Percentiles rank a stretch among this genome's conserved stretches.
phyloP scores from a whole-genome alignment of 306 rosid genomes.

The Senna siamea region DNA sequence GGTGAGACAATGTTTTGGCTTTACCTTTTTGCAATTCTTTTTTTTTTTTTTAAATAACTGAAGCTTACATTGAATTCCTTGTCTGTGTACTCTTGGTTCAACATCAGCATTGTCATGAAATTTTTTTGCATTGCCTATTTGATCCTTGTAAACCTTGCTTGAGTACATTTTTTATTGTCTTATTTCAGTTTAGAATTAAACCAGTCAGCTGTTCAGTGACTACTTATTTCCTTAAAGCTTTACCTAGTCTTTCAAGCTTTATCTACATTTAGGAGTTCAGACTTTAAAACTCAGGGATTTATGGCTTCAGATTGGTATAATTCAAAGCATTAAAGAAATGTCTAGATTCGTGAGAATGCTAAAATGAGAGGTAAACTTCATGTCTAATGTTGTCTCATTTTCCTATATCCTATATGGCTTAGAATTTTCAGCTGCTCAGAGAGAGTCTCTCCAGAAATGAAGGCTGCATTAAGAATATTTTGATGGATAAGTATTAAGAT shows the following conservation, averaged over 20 bases:
- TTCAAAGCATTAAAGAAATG: not conserved
- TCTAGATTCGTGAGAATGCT: not conserved
- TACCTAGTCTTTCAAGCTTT: not conserved
- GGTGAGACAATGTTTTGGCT: conserved; percentile 48
- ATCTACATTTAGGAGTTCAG: not conserved
- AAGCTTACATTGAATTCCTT: not conserved
- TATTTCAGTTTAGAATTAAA: not conserved
- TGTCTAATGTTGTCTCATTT: not conserved
- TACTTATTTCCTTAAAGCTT: not conserved
- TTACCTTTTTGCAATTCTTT: not conserved
- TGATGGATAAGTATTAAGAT: not conserved
- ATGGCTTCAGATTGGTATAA: not conserved
- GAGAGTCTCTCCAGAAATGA: not conserved
- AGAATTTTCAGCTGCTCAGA: not conserved
- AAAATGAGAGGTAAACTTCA: not conserved
- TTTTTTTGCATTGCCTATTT: not conserved
- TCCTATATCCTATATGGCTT: not conserved
- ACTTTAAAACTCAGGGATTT: not conserved
- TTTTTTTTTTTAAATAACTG: not conserved
- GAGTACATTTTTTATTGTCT: not conserved
- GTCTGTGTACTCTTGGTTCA: not conserved
- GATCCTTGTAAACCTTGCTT: not conserved
- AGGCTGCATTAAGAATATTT: not conserved
- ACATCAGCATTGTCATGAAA: not conserved
- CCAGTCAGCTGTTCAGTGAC: not conserved